Evolutionary conservation across 805 yeast species (phyloP).

Genomic region (Ogataea nitratoaversa): DNA sequence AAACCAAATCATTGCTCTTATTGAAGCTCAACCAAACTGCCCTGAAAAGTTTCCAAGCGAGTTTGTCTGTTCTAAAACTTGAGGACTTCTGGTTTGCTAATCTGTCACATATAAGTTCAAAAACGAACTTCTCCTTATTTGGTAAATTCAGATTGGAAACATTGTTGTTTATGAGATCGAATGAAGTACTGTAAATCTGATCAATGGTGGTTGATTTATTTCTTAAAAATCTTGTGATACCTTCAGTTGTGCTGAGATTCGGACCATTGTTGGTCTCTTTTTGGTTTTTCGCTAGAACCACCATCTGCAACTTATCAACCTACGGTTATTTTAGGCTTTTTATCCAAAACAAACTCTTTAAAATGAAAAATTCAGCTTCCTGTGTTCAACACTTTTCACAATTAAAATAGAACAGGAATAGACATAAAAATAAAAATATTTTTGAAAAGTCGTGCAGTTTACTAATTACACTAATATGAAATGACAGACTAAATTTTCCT

Average conservation of each 20-base stretch:
- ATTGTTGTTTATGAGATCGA: conserved; percentile 29
- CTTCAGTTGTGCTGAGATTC: conserved; percentile 36
- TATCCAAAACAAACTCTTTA: too few species aligned
- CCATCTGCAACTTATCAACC: too few species aligned
- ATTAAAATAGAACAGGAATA: background rate
- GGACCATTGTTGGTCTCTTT: background rate
- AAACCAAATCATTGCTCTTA: conserved; percentile 16
- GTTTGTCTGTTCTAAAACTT: conserved; percentile 38
- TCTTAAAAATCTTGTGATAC: conserved; percentile 54
- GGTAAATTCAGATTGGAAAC: conserved; percentile 44
- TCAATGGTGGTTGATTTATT: conserved; percentile 43
- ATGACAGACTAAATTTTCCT: too few species aligned
- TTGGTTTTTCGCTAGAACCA: background rate
- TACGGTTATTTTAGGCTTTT: too few species aligned
- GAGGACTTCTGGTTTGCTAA: conserved; percentile 44
- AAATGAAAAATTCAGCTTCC: too few species aligned
- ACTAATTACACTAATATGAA: background rate
- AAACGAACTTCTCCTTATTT: conserved; percentile 46
- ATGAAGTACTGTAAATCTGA: conserved; percentile 37
- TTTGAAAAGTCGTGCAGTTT: background rate
- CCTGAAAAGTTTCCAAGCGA: conserved; percentile 50
- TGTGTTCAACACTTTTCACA: too few species aligned
- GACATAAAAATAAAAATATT: background rate
- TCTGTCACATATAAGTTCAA: conserved; percentile 59
- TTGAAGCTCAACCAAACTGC: conserved; percentile 24